Percentiles rank a stretch among this genome's conserved stretches.
Evolutionary conservation across 768 basidiomycete genomes (phyloP).

Genomic region (Daedaleopsis sinensis): DNA sequence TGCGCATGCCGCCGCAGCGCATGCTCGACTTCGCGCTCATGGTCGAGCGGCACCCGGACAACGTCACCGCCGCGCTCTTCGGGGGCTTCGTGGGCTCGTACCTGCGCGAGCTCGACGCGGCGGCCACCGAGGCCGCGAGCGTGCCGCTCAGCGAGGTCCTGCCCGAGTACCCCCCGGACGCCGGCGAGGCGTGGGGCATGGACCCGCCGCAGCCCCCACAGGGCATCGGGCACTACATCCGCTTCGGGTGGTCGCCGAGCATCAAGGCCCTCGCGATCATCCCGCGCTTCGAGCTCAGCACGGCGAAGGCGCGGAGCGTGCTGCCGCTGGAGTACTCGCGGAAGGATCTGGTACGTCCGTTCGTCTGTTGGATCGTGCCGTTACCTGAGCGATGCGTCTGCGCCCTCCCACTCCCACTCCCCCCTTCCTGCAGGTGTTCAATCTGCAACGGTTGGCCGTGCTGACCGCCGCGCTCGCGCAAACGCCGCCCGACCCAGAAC

Average conservation of each 20-base stretch:
- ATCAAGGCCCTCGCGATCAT: conserved; percentile 95
- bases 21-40: conserved; percentile 96
- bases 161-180: conserved; percentile 93
- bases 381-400: no score
- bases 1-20: conserved; percentile 68
- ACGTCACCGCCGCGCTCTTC: conserved; percentile 95
- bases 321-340: conserved; percentile 85
- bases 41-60: conserved; percentile 99
- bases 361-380: no score
- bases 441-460: conserved; percentile 94
- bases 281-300: conserved; percentile 94
- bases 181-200: conserved; percentile 88
- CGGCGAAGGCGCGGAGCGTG: conserved; percentile 90
- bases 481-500: conserved; percentile 88
- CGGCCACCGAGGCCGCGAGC: conserved; percentile 79
- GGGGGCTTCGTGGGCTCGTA: conserved; percentile 98
- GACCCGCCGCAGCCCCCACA: conserved; percentile 85
- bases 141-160: conserved; percentile 96
- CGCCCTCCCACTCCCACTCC: no score
- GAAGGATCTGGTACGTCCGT: conserved; percentile 79
- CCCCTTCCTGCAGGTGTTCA: conserved; percentile 76
- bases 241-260: conserved; percentile 80
- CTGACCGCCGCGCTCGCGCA: conserved; percentile 91
- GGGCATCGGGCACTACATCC: conserved; percentile 93
- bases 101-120: conserved; percentile 83